Conservation (phyloP, 139 green algal genomes). For the Chlamydomonas sp. region DNA sequence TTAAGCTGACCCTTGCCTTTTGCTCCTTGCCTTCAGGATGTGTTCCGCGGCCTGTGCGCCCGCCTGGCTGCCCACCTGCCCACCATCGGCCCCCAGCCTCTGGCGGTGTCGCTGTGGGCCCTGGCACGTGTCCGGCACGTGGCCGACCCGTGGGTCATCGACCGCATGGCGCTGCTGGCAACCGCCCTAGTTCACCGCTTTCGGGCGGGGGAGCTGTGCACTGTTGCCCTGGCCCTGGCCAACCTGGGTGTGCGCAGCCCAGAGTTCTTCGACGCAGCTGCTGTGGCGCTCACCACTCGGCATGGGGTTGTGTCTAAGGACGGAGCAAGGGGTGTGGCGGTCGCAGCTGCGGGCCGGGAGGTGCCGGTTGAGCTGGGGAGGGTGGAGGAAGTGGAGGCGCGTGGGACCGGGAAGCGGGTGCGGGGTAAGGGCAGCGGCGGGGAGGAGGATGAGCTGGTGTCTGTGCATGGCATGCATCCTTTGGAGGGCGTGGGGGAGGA, state of each 20-base stretch:
- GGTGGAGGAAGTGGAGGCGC: not conserved
- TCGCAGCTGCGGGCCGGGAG: not conserved
- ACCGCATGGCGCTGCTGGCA: not conserved
- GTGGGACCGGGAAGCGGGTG: no score
- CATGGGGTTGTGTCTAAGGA: not conserved
- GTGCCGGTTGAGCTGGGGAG: not conserved
- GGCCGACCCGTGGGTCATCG: not conserved
- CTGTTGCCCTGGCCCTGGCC: not conserved
- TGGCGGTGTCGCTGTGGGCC: slow-evolving; percentile 20
- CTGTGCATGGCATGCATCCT: not conserved
- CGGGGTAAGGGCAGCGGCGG: not conserved
- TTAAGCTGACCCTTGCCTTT: not conserved
- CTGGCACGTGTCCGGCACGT: slow-evolving; percentile 14
- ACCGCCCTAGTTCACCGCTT: not conserved
- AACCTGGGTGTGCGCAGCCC: slow-evolving; percentile 5
- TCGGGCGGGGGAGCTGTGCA: slow-evolving; percentile 1
- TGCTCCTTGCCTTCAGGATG: not conserved
- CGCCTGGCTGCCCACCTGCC: not conserved
- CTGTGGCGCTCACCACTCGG: not conserved
- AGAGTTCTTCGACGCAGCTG: slow-evolving; percentile 9
- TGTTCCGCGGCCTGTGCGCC: slow-evolving; percentile 14
- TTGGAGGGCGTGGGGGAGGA: not conserved
- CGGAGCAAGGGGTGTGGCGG: not conserved
- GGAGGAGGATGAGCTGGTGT: not conserved
- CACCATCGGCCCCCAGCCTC: slow-evolving; percentile 5